These are phyloP conservation scores for Cyberlindnera sargentensis DNA, from an alignment of 805 yeast species.

Conservation along the genomic window DNA sequence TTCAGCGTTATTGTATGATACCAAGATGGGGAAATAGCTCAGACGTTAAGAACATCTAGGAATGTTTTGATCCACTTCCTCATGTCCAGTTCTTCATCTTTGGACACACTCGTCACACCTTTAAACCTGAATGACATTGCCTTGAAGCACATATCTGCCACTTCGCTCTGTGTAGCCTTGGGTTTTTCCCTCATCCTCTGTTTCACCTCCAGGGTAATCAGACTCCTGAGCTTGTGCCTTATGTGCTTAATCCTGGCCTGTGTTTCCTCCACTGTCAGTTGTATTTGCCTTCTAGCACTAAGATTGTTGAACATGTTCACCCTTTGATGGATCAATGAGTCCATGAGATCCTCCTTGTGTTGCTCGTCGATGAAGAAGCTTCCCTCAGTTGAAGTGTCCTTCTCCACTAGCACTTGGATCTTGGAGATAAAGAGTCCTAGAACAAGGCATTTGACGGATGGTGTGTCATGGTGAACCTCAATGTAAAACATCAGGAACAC, in stretches of 20 bases:
- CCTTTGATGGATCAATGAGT: slow-evolving; percentile 14
- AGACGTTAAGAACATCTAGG: slow-evolving; percentile 7
- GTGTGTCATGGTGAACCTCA: slow-evolving; percentile 6
- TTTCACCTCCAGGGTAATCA: slow-evolving; percentile 14
- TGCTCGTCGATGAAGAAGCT: slow-evolving; percentile 18
- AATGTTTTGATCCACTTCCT: slow-evolving; percentile 16
- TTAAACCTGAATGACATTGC: slow-evolving; percentile 18
- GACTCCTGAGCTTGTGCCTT: slow-evolving; percentile 13
- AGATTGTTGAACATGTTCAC: slow-evolving; percentile 9
- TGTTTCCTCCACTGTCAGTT: slow-evolving; percentile 13
- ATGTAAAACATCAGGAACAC: slow-evolving; percentile 17
- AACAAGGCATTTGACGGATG: slow-evolving; percentile 15
- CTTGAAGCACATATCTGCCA: slow-evolving; percentile 20
- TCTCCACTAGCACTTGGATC: slow-evolving; percentile 5
- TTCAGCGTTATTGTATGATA: no score
- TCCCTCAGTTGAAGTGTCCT: background rate
- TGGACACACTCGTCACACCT: slow-evolving; percentile 5
- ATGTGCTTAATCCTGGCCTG: slow-evolving; percentile 10
- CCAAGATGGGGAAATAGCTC: no score
- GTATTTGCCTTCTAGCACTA: slow-evolving; percentile 15
- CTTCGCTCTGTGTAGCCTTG: slow-evolving; percentile 14
- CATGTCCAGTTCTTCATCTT: slow-evolving; percentile 8
- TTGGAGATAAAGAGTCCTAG: slow-evolving; percentile 11
- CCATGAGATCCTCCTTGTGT: slow-evolving; percentile 21
- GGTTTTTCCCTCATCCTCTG: slow-evolving; percentile 8